Conservation (phyloP, 306 rosid genomes). For the Gynostemma pentaphyllum region DNA sequence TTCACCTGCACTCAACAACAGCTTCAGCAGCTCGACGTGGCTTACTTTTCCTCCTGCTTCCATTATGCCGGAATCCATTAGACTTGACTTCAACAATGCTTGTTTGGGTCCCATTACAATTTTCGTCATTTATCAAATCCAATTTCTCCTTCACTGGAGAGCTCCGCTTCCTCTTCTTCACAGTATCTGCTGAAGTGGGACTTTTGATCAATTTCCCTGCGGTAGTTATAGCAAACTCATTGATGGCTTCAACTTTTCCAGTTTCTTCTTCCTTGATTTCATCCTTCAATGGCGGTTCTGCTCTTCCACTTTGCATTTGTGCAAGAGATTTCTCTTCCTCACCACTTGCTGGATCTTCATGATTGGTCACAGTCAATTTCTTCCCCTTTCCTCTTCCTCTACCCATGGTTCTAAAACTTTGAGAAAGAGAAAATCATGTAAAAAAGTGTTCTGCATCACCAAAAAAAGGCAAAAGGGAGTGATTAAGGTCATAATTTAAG, state of each 20-base stretch:
- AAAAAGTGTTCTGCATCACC: neutral
- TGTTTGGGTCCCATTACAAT: slow-evolving; percentile 25
- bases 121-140: slow-evolving; percentile 35
- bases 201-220: slow-evolving; percentile 27
- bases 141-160: slow-evolving; percentile 28
- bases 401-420: slow-evolving; percentile 30
- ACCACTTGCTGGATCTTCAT: slow-evolving; percentile 32
- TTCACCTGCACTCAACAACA: slow-evolving; percentile 81
- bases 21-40: slow-evolving; percentile 92
- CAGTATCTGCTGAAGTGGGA: slow-evolving; percentile 23
- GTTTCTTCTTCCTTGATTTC: slow-evolving; percentile 35
- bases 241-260: slow-evolving; percentile 27
- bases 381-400: slow-evolving; percentile 62
- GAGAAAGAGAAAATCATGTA: neutral
- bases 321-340: slow-evolving; percentile 43
- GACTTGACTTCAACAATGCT: slow-evolving; percentile 32
- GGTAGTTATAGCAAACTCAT: slow-evolving; percentile 28
- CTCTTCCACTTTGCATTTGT: slow-evolving; percentile 47
- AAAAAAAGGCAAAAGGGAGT: neutral
- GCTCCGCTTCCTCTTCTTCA: slow-evolving; percentile 41
- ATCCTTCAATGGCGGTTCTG: slow-evolving; percentile 37
- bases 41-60: slow-evolving; percentile 77
- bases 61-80: slow-evolving; percentile 68
- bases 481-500: neutral
- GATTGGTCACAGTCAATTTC: slow-evolving; percentile 32